These are phyloP conservation scores for Arthonia radiata DNA, from an alignment of 495 filamentous ascomycete species.

Conservation along the genomic window DNA sequence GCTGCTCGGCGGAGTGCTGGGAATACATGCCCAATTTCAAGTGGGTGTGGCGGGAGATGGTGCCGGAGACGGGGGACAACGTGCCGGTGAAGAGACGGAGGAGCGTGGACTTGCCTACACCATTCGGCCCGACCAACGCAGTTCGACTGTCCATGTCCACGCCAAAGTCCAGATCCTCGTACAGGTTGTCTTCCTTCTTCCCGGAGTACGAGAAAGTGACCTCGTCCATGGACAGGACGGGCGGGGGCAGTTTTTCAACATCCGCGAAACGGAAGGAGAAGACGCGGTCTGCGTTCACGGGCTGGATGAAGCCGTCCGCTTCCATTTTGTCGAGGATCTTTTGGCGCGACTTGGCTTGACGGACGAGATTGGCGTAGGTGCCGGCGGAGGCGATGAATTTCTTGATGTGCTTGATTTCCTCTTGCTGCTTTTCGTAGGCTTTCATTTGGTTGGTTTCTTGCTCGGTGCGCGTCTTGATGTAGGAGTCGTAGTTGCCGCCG, in stretches of 20 bases:
- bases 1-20: constrained; percentile 94
- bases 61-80: constrained; percentile 60
- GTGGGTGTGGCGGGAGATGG: constrained; percentile 79
- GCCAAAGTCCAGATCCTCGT: constrained; percentile 89
- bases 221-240: constrained; percentile 85
- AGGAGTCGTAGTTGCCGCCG: constrained; percentile 98
- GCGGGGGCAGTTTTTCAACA: constrained; percentile 92
- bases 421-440: constrained; percentile 96
- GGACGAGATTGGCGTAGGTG: constrained; percentile 98
- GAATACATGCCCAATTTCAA: constrained; percentile 94
- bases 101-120: constrained; percentile 98
- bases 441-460: constrained; percentile 97
- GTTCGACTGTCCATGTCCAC: constrained; percentile 99
- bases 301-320: constrained; percentile 93
- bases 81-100: constrained; percentile 94
- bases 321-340: constrained; percentile 99
- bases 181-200: constrained; percentile 67
- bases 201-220: constrained; percentile 97
- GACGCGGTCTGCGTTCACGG: constrained; percentile 59
- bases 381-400: constrained; percentile 99
- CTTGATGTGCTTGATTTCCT: constrained; percentile 98
- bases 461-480: constrained; percentile 81
- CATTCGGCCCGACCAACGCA: constrained; percentile 91
- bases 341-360: constrained; percentile 95
- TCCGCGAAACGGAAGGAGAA: constrained; percentile 98